Conservation (phyloP, 768 basidiomycete species). For the Tephrocybe sp. region DNA sequence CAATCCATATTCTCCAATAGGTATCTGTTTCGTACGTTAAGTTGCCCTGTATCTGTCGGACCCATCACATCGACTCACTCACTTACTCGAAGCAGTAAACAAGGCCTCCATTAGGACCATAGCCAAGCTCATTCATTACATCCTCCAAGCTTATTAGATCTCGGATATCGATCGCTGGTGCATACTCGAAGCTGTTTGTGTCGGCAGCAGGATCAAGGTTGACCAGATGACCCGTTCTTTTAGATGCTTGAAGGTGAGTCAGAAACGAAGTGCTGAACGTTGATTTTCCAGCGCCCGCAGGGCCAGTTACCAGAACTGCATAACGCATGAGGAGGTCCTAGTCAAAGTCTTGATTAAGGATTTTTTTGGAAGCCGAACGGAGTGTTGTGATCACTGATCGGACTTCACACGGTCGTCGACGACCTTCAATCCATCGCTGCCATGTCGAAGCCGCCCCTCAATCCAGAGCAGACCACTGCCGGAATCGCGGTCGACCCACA, state of each 20-base stretch:
- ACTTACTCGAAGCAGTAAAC: slow-evolving; percentile 99
- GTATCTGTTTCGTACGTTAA: slow-evolving; percentile 57
- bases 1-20: slow-evolving; percentile 97
- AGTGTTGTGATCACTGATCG: background rate
- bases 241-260: slow-evolving; percentile 82
- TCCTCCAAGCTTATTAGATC: slow-evolving; percentile 91
- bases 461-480: slow-evolving; percentile 65
- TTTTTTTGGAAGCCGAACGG: background rate
- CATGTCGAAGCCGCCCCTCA: slow-evolving; percentile 78
- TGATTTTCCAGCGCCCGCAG: slow-evolving; percentile 97
- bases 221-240: slow-evolving; percentile 85
- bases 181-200: slow-evolving; percentile 84
- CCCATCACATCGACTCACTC: slow-evolving; percentile 32
- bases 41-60: background rate
- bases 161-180: slow-evolving; percentile 90
- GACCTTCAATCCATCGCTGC: slow-evolving; percentile 11
- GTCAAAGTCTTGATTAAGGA: background rate
- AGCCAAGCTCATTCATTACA: slow-evolving; percentile 92
- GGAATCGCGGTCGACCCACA: slow-evolving; percentile 86
- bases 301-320: slow-evolving; percentile 88
- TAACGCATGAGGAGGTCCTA: slow-evolving; percentile 76
- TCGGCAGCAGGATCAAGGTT: slow-evolving; percentile 96
- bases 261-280: slow-evolving; percentile 89
- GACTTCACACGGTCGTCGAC: slow-evolving; percentile 17
- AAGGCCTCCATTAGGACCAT: slow-evolving; percentile 96